phyloP scores from a whole-genome alignment of 805 yeast species.

The Candida awuae region DNA sequence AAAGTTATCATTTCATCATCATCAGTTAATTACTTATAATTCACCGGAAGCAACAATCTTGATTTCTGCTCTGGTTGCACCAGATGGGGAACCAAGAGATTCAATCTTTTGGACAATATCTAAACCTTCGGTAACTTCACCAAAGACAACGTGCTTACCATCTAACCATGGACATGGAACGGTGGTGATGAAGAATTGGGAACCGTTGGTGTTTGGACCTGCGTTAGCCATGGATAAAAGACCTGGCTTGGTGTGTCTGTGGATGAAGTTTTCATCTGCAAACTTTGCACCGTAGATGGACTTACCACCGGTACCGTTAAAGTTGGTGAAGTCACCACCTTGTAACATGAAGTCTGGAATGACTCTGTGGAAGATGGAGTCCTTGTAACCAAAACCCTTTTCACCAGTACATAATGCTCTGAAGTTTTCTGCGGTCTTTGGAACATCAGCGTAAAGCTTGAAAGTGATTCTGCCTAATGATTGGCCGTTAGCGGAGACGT shows the following conservation, averaged over 20 bases:
- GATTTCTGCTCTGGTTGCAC: constrained; percentile 44
- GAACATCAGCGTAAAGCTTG: constrained; percentile 84
- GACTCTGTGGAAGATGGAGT: constrained; percentile 91
- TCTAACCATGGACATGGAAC: constrained; percentile 73
- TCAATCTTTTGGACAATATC: constrained; percentile 79
- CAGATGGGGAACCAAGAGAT: constrained; percentile 46
- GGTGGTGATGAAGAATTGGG: constrained; percentile 84
- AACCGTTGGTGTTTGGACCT: constrained; percentile 89
- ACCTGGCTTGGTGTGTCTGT: constrained; percentile 73
- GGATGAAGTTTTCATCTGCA: constrained; percentile 57
- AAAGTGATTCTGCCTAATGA: constrained; percentile 57
- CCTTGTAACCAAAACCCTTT: constrained; percentile 86
- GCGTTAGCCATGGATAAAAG: constrained; percentile 87
- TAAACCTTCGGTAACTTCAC: constrained; percentile 64
- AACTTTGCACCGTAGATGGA: constrained; percentile 67
- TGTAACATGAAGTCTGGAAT: constrained; percentile 96
- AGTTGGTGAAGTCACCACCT: constrained; percentile 83
- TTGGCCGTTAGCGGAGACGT: constrained; percentile 33
- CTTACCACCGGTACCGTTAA: constrained; percentile 91
- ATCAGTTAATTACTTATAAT: constrained; percentile 28
- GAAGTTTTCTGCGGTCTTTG: constrained; percentile 77
- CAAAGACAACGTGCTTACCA: constrained; percentile 72
- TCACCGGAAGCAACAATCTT: constrained; percentile 54
- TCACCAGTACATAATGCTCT: constrained; percentile 84
- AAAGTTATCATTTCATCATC: no score